These are phyloP conservation scores for Raphanus hybrid DNA, from an alignment of 441 rosid species.

Conservation along the genomic window DNA sequence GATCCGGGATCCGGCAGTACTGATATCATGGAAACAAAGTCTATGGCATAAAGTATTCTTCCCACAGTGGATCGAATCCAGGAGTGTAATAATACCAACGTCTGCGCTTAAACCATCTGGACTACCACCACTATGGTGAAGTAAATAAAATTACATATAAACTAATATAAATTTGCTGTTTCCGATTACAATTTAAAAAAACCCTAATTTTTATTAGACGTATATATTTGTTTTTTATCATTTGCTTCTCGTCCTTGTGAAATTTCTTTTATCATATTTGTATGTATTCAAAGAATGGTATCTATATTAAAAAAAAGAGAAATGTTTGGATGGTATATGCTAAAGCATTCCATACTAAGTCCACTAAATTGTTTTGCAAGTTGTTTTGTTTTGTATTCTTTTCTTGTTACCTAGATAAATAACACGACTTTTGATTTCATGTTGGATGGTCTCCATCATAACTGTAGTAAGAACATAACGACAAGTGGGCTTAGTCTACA, in stretches of 20 bases:
- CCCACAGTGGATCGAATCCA: too few species aligned
- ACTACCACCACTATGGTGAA: too few species aligned
- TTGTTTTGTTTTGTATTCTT: not conserved
- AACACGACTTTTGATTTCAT: not conserved
- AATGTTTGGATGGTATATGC: constrained; percentile 4
- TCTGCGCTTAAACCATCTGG: too few species aligned
- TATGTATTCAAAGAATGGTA: not conserved
- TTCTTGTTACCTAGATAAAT: not conserved
- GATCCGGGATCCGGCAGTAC: too few species aligned
- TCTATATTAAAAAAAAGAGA: not conserved
- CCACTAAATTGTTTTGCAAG: constrained; percentile 5
- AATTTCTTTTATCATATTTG: not conserved
- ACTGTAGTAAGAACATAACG: not conserved
- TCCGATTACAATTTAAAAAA: not conserved
- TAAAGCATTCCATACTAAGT: constrained; percentile 24
- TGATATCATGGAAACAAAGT: too few species aligned
- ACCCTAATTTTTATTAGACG: not conserved
- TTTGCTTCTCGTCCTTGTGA: not conserved
- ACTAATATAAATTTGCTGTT: not conserved
- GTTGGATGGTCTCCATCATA: not conserved
- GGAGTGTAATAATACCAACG: too few species aligned
- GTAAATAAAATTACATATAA: too few species aligned
- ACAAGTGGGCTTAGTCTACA: not conserved
- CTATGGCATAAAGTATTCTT: too few species aligned
- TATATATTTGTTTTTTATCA: not conserved